Conservation (phyloP, 768 basidiomycete species). For the Suillus alpinus region DNA sequence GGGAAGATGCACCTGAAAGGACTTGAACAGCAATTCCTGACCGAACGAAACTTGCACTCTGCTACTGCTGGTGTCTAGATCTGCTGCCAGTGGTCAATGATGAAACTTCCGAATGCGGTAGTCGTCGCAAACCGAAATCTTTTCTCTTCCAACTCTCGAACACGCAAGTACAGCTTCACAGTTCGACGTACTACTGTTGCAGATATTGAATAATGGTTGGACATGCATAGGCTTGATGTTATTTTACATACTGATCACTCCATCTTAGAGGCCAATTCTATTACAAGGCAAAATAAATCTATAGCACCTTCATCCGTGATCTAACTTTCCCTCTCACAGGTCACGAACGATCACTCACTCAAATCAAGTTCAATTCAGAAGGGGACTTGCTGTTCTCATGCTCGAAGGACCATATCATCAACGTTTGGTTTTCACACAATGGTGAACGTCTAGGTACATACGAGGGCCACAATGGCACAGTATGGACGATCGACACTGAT, state of each 20-base stretch:
- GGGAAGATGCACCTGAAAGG: no score
- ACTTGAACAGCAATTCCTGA: no score
- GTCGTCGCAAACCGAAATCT: background rate
- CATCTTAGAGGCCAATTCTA: constrained; percentile 64
- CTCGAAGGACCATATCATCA: constrained; percentile 93
- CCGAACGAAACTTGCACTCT: no score
- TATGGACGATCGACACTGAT: constrained; percentile 97
- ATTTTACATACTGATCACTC: constrained; percentile 2
- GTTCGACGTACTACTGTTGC: background rate
- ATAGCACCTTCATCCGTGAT: constrained; percentile 1
- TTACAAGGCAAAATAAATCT: constrained; percentile 53
- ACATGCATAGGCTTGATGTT: background rate
- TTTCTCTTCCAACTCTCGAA: background rate
- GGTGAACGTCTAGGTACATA: constrained; percentile 97
- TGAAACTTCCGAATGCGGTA: background rate
- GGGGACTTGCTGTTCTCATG: constrained; percentile 95
- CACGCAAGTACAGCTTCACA: background rate
- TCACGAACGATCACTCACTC: constrained; percentile 95
- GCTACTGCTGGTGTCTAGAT: no score
- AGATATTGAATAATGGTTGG: constrained; percentile 4
- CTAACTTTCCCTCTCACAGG: constrained; percentile 45
- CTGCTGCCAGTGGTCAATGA: no score
- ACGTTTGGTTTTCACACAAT: constrained; percentile 97
- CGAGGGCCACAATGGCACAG: constrained; percentile 91
- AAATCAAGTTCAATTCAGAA: constrained; percentile 96